phyloP scores from a whole-genome alignment of 176 grass and related monocot species.

The Urochloa ruziziensis region DNA sequence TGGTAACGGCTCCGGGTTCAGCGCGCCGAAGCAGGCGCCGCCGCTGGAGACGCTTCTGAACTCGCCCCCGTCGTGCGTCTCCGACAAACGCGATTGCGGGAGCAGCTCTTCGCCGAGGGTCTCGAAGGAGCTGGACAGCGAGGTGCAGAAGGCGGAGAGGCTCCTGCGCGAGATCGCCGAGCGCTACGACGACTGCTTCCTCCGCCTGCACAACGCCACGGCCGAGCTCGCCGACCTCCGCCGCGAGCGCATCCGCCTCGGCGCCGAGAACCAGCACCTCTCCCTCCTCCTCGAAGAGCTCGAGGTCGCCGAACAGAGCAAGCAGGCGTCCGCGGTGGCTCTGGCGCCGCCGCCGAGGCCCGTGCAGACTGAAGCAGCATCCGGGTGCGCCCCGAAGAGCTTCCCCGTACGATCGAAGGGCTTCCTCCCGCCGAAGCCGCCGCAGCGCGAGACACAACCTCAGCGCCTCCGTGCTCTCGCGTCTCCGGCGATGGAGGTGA shows the following conservation, averaged over 20 bases:
- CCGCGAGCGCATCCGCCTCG: slow-evolving; percentile 54
- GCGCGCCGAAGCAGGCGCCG: background rate
- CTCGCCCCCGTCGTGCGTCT: slow-evolving; percentile 23
- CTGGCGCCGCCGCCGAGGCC: slow-evolving; percentile 22
- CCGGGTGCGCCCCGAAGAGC: slow-evolving; percentile 49
- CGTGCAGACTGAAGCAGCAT: slow-evolving; percentile 31
- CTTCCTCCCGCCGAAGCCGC: slow-evolving; percentile 37
- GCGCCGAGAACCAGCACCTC: slow-evolving; percentile 55
- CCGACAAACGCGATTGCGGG: background rate
- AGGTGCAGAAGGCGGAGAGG: slow-evolving; percentile 42
- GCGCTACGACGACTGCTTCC: slow-evolving; percentile 68
- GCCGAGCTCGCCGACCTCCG: slow-evolving; percentile 49
- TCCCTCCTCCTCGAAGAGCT: slow-evolving; percentile 49
- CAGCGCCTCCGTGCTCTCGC: slow-evolving; percentile 52
- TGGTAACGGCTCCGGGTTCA: background rate
- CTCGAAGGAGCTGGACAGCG: slow-evolving; percentile 22
- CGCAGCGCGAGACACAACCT: slow-evolving; percentile 24
- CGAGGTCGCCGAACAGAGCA: slow-evolving; percentile 45
- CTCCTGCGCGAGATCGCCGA: slow-evolving; percentile 54
- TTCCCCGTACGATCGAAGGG: slow-evolving; percentile 58
- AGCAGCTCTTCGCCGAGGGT: background rate
- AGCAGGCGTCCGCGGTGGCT: slow-evolving; percentile 19
- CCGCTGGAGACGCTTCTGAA: background rate
- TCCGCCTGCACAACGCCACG: slow-evolving; percentile 38
- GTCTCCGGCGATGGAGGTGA: slow-evolving; percentile 35